Evolutionary conservation across 1,284 basidiomycete genomes (phyloP), one percentile per base, ranked within the genome.

Genomic region (Wallemia hederae): DNA sequence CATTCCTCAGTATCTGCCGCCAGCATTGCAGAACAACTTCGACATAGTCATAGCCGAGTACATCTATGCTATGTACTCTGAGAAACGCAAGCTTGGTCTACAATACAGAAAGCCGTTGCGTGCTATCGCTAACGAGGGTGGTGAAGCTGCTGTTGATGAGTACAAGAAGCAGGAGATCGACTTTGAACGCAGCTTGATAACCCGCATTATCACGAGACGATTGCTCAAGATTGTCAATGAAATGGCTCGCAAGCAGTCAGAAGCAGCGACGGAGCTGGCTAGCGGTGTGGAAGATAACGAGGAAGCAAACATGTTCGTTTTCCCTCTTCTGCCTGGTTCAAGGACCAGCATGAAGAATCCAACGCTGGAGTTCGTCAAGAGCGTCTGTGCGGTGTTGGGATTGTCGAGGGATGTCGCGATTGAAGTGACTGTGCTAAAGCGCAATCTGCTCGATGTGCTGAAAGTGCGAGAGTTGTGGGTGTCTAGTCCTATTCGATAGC

Each of bases 331-430:
- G 3, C 90, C 94, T 0, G 94, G 94, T 7, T 83, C 86, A 1
- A 77, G 88, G 67, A 75, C 90, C 15, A 74, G 78, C 31, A 72
- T 85, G 63, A 77, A 75, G 1, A 86, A 90, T 65, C 83, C 88
- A 0, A 73, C 81, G 0, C 78, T 98, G 29, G 92, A 98, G 70
- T 85, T 96, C 64, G 75, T 89, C 74, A 98, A 98, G 72, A 83
- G 82, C 62, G 73, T 79, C 1, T 91, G 86, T 65, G 87, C 89
- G 1, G 79, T 87, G 0, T 81, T 92, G 65, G 75, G 74, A 0
- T 76, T 94, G 19, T 80, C 83, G 1, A 80, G 77, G 64, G 86
- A 91, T 19, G 80, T 82, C 65, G 76, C 78, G 24, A 80, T 87
- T 62, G 91, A 98, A 67, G 79, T 96, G 24, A 85, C 88, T 19